Percentiles rank a stretch among this genome's conserved stretches.
These are phyloP conservation scores for Mucor ambiguus DNA, from an alignment of 371 early-diverging fungal genomes.

Conservation along the genomic window DNA sequence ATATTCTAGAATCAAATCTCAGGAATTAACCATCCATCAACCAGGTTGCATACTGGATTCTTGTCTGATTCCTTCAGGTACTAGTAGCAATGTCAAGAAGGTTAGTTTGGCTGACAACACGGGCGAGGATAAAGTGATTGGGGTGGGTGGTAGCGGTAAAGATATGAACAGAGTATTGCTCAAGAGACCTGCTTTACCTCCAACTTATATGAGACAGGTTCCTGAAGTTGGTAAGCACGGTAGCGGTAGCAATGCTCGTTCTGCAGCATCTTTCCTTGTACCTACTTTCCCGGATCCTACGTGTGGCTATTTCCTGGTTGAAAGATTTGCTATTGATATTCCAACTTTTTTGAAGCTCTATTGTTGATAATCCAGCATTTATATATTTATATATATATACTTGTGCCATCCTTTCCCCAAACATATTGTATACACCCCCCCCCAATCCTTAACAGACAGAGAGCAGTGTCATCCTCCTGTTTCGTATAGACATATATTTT, in stretches of 20 bases:
- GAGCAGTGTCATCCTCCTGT: neutral
- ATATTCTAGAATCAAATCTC: conserved; percentile 10
- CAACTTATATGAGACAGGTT: conserved; percentile 14
- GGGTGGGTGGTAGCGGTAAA: neutral
- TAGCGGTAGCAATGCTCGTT: neutral
- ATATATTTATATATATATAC: neutral
- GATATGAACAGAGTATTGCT: neutral
- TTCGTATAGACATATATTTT: neutral
- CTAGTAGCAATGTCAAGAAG: neutral
- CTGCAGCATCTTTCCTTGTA: neutral
- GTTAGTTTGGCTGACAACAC: neutral
- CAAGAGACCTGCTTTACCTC: conserved; percentile 22
- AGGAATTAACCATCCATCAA: conserved; percentile 24
- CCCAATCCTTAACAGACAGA: neutral
- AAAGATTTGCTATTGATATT: conserved; percentile 28
- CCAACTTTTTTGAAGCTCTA: conserved; percentile 31
- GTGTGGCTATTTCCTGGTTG: conserved; percentile 34
- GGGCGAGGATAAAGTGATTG: conserved; percentile 1
- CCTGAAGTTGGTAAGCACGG: conserved; percentile 2
- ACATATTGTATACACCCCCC: neutral
- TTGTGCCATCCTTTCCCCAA: neutral
- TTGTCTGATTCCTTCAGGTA: conserved; percentile 21
- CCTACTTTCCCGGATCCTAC: conserved; percentile 25
- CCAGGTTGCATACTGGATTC: conserved; percentile 27
- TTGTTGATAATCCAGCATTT: neutral